Base-by-base conservation (phyloP, 441 rosid species). In the Adansonia grandidieri region DNA sequence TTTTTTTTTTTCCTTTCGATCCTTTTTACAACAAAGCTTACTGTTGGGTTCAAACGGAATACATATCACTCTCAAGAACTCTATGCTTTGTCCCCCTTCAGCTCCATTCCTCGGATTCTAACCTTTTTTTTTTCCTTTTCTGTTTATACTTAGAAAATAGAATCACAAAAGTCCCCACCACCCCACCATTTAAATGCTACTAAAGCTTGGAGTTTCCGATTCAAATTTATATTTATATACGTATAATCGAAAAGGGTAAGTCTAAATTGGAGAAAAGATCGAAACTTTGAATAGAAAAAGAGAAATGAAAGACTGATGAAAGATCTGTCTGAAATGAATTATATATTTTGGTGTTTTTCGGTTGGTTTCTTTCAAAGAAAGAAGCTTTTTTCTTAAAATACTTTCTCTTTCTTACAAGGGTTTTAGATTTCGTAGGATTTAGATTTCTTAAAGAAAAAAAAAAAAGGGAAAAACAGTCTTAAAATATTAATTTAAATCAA, bases 31-130 rank as follows among this genome's bases (percentile, higher is more conserved):
- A 75, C 80, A 19, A 61, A 71, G 56, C 40, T 28, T 44, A 84
- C 88, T 88, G 81, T 89, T 80, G 80, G 81, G 85, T 88, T 85
- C 84, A 84, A 88, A 86, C 76, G 78, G 86, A 80, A 80, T 75
- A 80, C 75, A 9, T 69, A 70, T 75, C 9, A 48, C 60, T 50
- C 69, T 65, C 71, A 48, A 47, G 37, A 75, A 32, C 71, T 66
- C 78, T 73, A 56, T 73, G 72, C 17, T 51, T 56, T 65, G 75
- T 48, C 4, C 62, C 54, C 4, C 69, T 79, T 60, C 71, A 74
- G 32, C 65, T 68, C 76, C 65, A 19, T 68, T 73, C 91, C 88
- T 81, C 83, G 88, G 91, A 89, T 89, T 81, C 89, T 81, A 76
- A 61, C 62, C 76, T 73, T 60, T 15, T 81, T 15, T 81, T 71